Percentiles rank a stretch among this genome's conserved stretches.
Evolutionary conservation across 208 protist species (phyloP).

Genomic region (Leptomonas pyrrhocoris): DNA sequence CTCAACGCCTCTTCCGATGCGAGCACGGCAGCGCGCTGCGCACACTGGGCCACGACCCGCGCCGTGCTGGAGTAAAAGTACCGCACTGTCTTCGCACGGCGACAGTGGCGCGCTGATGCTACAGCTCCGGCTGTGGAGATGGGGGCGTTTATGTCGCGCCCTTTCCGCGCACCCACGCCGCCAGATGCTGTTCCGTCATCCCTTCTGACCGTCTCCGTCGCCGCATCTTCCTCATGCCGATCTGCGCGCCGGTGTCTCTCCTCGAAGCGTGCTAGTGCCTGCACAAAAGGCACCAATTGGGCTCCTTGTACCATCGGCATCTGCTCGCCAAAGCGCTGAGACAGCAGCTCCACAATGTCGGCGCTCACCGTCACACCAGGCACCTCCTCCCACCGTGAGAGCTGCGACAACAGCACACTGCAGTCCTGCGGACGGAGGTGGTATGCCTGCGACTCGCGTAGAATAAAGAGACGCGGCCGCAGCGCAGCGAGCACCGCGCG

Average conservation of each 20-base stretch:
- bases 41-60: slow-evolving; percentile 28
- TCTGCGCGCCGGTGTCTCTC: slow-evolving; percentile 1
- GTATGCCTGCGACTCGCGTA: slow-evolving; percentile 42
- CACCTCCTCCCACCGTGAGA: slow-evolving; percentile 65
- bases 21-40: slow-evolving; percentile 19
- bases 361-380: slow-evolving; percentile 29
- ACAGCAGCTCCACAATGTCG: slow-evolving; percentile 77
- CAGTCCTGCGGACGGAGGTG: slow-evolving; percentile 66
- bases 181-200: neutral
- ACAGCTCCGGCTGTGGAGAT: neutral
- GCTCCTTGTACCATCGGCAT: slow-evolving; percentile 47
- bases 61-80: slow-evolving; percentile 26
- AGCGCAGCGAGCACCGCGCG: slow-evolving; percentile 43
- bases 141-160: neutral
- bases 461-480: slow-evolving; percentile 58
- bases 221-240: neutral
- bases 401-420: slow-evolving; percentile 52
- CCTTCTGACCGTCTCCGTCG: neutral
- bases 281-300: slow-evolving; percentile 73
- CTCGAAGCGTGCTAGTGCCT: slow-evolving; percentile 31
- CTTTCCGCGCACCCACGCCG: neutral
- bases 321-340: slow-evolving; percentile 51
- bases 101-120: neutral
- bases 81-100: neutral
- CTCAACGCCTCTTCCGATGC: neutral